Conservation (phyloP, 116 monocot genomes). For the Phalaenopsis hybrid region DNA sequence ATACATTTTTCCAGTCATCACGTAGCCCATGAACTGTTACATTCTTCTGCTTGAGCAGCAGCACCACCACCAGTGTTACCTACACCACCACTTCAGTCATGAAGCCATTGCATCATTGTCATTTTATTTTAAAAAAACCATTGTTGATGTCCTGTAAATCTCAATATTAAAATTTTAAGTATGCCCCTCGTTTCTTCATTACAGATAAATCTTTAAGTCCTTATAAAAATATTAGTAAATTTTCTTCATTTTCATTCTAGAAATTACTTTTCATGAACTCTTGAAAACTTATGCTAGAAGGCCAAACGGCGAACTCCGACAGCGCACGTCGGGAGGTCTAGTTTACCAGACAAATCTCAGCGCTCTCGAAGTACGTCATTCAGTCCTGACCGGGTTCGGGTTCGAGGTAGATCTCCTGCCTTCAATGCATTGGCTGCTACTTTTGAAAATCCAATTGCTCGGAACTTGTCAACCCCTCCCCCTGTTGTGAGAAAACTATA, state of each 20-base stretch:
- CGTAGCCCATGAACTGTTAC: background rate
- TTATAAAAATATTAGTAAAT: background rate
- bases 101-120: background rate
- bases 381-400: slow-evolving; percentile 43
- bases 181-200: no score
- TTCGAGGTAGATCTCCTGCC: slow-evolving; percentile 48
- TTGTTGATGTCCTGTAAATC: background rate
- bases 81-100: background rate
- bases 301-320: slow-evolving; percentile 24
- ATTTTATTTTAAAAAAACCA: background rate
- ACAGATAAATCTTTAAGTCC: no score
- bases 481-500: slow-evolving; percentile 39
- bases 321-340: slow-evolving; percentile 27
- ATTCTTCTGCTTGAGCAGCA: background rate
- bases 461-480: slow-evolving; percentile 63
- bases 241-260: background rate
- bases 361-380: slow-evolving; percentile 41
- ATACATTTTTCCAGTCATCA: background rate
- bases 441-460: slow-evolving; percentile 35
- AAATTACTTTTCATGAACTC: background rate
- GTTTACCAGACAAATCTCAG: slow-evolving; percentile 36
- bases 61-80: background rate
- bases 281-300: slow-evolving; percentile 16
- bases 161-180: background rate
- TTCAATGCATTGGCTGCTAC: slow-evolving; percentile 52